Evolutionary conservation across 805 yeast genomes (phyloP), one percentile per base, ranked within the genome.

Genomic region (Brettanomyces sp.): DNA sequence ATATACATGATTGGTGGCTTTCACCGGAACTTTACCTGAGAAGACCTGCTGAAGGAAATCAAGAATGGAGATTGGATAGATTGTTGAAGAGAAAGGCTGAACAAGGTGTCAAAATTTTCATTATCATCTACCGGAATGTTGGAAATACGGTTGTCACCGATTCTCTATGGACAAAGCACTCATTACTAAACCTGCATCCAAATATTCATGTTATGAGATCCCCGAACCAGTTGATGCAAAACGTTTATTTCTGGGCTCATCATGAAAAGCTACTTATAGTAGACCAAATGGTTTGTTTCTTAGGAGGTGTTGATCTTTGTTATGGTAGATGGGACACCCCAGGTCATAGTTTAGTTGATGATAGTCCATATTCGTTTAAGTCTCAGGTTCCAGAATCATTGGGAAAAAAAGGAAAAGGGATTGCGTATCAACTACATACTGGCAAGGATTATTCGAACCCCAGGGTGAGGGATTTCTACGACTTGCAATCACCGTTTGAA

Each of bases 381-480:
- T 47, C 57, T 1, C 56, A 54, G 18, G 46, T 53, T 32, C 56
- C 56, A 7, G 39, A 28, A 4, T 50, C 47, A 4, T 11, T 32
- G 14, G 22, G 3, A 12, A 11, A 6, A 14, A 36, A 42, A n/a
- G 14, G 18, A 36, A 14, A 22, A 4, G 23, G 7, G 5, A 21
- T 30, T 9, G 5, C 36, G n/a, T 63, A 77, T 49, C 86, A 90
- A 60, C 72, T 76, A 1, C 93, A 91, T 70, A 96, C 96, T 0
- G 99, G 99, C 23, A 93, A 93, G 57, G 99, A 93, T 65, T 93
- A 93, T 62, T 90, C 98, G 0, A 93, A 93, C 61, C 96, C 99
- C 3, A 76, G 99, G 52, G 88, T 85, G 13, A 82, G 83, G 56
- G 99, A 93, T 62, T 93, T 93, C 60, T 76, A 62, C 57, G 82